phyloP scores from a whole-genome alignment of 352 stramenopile species.

The Phytophthora pini region DNA sequence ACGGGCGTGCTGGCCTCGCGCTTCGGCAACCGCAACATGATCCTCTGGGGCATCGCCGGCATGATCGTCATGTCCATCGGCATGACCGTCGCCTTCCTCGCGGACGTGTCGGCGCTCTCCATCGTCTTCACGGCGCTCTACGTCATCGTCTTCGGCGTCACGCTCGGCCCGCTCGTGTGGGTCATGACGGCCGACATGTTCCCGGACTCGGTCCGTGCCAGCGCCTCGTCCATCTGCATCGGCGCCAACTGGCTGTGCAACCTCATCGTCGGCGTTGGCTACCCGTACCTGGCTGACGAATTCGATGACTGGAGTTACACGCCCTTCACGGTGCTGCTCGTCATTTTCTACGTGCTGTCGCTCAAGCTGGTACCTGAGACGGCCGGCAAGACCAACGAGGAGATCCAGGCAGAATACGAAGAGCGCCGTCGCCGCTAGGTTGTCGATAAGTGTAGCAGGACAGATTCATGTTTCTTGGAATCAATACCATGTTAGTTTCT shows the following conservation, averaged over 20 bases:
- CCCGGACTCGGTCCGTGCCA: conserved; percentile 38
- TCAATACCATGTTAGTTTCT: conserved; percentile 33
- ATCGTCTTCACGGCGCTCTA: conserved; percentile 60
- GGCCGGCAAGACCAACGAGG: conserved; percentile 56
- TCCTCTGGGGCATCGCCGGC: too few species aligned
- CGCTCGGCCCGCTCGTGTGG: conserved; percentile 56
- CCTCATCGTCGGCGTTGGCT: conserved; percentile 51
- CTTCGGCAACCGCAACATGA: too few species aligned
- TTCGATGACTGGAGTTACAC: conserved; percentile 47
- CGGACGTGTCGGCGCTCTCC: conserved; percentile 40
- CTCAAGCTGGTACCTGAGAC: conserved; percentile 53
- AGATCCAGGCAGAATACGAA: conserved; percentile 58
- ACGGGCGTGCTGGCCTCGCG: too few species aligned
- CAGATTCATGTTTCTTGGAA: conserved; percentile 24
- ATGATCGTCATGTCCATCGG: conserved; percentile 38
- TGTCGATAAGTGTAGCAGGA: conserved; percentile 7
- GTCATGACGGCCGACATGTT: conserved; percentile 29
- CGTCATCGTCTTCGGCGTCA: conserved; percentile 49
- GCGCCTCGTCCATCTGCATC: conserved; percentile 47
- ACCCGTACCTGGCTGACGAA: conserved; percentile 44
- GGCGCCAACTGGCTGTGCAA: conserved; percentile 51
- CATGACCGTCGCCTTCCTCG: conserved; percentile 55
- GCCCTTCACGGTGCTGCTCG: conserved; percentile 45
- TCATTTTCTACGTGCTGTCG: conserved; percentile 49
- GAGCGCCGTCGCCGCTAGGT: conserved; percentile 24